Conservation (phyloP, 1,284 basidiomycete species). For the Ustilago shanxiensis region DNA sequence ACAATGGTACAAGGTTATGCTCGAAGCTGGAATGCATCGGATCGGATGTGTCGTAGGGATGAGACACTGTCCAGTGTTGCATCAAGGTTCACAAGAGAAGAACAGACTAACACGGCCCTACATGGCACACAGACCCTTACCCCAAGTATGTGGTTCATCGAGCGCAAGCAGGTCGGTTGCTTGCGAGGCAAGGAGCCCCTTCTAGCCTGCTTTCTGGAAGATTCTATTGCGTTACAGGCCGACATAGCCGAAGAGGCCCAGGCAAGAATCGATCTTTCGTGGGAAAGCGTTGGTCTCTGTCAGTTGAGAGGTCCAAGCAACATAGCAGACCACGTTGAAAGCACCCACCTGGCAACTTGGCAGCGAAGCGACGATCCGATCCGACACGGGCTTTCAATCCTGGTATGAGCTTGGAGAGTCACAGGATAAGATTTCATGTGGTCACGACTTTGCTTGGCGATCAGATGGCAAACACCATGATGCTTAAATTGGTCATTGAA, state of each 20-base stretch:
- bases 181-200: background rate
- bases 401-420: too few species aligned
- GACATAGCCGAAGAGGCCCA: background rate
- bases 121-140: background rate
- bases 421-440: too few species aligned
- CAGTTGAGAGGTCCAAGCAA: background rate
- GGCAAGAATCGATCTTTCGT: background rate
- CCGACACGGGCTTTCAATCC: too few species aligned
- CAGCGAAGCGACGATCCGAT: too few species aligned
- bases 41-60: background rate
- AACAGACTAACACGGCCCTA: background rate
- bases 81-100: background rate
- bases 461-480: background rate
- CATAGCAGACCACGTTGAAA: background rate
- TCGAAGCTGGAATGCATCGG: background rate
- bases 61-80: background rate
- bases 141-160: background rate
- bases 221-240: background rate
- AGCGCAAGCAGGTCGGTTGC: too few species aligned
- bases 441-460: background rate
- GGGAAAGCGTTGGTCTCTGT: too few species aligned
- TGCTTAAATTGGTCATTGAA: background rate
- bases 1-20: background rate
- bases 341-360: too few species aligned
- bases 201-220: background rate